Conservation (phyloP, 345 rosid species). For the Hibiscus syriacus region DNA sequence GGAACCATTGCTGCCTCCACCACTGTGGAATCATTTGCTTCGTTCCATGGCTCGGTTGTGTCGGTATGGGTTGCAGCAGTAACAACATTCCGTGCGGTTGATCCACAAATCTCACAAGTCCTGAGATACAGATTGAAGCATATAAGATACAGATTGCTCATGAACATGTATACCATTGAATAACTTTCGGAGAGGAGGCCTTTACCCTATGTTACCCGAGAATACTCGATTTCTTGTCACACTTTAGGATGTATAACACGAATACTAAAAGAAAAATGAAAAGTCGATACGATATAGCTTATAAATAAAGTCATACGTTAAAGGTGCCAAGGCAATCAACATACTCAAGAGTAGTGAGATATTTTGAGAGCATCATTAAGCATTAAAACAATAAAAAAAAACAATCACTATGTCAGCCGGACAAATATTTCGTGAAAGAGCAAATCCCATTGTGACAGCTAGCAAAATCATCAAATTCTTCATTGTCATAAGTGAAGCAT, state of each 20-base stretch:
- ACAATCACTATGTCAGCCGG: background rate
- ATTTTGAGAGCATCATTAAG: too few species aligned
- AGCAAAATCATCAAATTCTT: background rate
- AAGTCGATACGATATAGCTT: too few species aligned
- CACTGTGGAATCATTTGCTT: slow-evolving; percentile 37
- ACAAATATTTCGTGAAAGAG: background rate
- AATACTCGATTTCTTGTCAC: too few species aligned
- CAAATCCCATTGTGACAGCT: too few species aligned
- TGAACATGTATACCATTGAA: slow-evolving; percentile 7
- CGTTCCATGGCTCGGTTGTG: slow-evolving; percentile 35
- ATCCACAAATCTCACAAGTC: slow-evolving; percentile 93
- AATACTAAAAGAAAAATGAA: background rate
- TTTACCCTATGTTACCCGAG: too few species aligned
- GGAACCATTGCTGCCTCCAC: slow-evolving; percentile 33
- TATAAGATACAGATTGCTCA: slow-evolving; percentile 14
- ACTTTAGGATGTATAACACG: background rate
- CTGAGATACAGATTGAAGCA: slow-evolving; percentile 25
- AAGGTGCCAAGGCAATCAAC: background rate
- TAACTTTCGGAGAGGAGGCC: too few species aligned
- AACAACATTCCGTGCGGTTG: slow-evolving; percentile 63
- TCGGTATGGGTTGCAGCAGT: slow-evolving; percentile 43
- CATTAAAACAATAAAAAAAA: slow-evolving; percentile 16
- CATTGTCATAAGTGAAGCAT: background rate
- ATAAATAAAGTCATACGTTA: background rate
- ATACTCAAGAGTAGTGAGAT: background rate